Conservation (phyloP, 345 rosid species). For the Salix arbutifolia region DNA sequence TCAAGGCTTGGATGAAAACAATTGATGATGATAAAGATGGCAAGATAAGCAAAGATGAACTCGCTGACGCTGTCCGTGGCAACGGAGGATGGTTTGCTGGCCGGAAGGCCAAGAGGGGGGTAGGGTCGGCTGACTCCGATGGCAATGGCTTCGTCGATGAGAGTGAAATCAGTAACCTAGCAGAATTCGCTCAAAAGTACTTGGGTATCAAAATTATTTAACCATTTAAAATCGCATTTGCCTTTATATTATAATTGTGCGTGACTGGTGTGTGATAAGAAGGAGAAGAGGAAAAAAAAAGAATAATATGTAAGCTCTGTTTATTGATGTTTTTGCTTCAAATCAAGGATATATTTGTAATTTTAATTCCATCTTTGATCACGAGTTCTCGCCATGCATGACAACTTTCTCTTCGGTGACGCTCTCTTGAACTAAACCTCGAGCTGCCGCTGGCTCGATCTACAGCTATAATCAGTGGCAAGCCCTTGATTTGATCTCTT, state of each 20-base stretch:
- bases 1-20: slow-evolving; percentile 17
- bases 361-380: too few species aligned
- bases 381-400: too few species aligned
- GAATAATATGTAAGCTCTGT: not conserved
- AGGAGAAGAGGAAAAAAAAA: not conserved
- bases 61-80: slow-evolving; percentile 16
- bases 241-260: not conserved
- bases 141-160: slow-evolving; percentile 21
- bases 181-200: slow-evolving; percentile 20
- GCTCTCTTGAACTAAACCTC: not conserved
- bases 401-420: too few species aligned
- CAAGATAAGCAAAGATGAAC: slow-evolving; percentile 28
- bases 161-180: slow-evolving; percentile 13
- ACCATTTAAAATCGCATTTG: not conserved
- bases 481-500: not conserved
- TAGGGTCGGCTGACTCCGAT: slow-evolving; percentile 11
- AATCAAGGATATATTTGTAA: not conserved
- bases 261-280: not conserved
- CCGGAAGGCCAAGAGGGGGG: slow-evolving; percentile 9
- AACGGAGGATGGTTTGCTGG: slow-evolving; percentile 7
- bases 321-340: not conserved
- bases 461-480: not conserved
- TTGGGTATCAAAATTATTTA: not conserved
- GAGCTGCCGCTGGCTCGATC: not conserved
- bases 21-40: slow-evolving; percentile 24